Conservation (phyloP, 1,284 basidiomycete species). For the Papiliotrema nemorosa region DNA sequence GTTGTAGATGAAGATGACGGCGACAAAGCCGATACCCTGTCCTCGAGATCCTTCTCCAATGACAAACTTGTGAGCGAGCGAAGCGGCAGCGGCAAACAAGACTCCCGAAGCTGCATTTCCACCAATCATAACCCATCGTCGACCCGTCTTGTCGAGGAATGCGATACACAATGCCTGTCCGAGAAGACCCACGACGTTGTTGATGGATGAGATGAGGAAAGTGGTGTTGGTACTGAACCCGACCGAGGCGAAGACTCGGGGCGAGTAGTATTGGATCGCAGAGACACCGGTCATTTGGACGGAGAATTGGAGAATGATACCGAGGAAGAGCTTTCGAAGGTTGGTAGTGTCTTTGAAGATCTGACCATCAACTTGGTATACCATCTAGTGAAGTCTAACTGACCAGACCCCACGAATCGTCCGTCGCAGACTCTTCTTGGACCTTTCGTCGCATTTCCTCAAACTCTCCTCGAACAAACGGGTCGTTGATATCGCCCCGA, state of each 20-base stretch:
- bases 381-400: conserved; percentile 21
- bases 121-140: conserved; percentile 56
- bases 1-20: conserved; percentile 25
- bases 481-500: conserved; percentile 43
- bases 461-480: conserved; percentile 48
- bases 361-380: too few relatives aligned
- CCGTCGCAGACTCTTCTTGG: conserved; percentile 22
- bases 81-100: conserved; percentile 32
- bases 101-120: conserved; percentile 56
- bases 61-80: conserved; percentile 15
- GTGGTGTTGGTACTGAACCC: conserved; percentile 52
- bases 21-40: conserved; percentile 33
- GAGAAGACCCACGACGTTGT: conserved; percentile 59
- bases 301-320: conserved; percentile 50
- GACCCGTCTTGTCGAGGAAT: conserved; percentile 59
- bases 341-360: conserved; percentile 57
- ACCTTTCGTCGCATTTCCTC: conserved; percentile 35
- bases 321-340: conserved; percentile 51
- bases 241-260: conserved; percentile 39
- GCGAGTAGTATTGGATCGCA: conserved; percentile 54
- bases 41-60: conserved; percentile 2
- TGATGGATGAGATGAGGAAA: conserved; percentile 61
- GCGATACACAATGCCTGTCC: conserved; percentile 59
- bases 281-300: conserved; percentile 57
- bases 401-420: conserved; percentile 9